Base-by-base conservation (phyloP, 1,284 basidiomycete genomes). In the Puccinia triticina region DNA sequence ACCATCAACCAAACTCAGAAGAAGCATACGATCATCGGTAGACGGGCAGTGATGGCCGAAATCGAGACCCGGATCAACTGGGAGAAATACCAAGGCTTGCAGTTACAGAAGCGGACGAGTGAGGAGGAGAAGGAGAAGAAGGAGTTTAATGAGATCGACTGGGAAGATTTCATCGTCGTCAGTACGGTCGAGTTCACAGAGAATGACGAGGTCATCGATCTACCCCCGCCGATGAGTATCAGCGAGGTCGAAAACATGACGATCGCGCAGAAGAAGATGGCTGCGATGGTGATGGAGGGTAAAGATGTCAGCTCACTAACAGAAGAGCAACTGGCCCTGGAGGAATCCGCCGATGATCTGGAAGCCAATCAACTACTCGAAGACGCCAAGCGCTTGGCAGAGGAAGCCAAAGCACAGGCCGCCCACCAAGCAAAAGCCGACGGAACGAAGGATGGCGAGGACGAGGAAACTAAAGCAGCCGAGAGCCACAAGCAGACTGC, bases 131-230 rank as follows among this genome's bases (percentile, higher is more conserved):
- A 93, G 73, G 93, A 95, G 86, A 89, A 91, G 88, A 90, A 91
- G 87, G 95, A 94, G 12, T 95, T 98, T 86, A 93, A 94, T 71
- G 94, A 96, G 86, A 98, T 99, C 86, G 97, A 99, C 87, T 99
- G 97, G 97, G 95, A 99, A 86, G 97, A 99, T 88, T 99, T 98
- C 88, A 94, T 96, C 76, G 94, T 98, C 83, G 97, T 98, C 23
- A 95, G 98, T 86, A 99, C 96, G 29, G 98, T 99, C 85, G 97
- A 99, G 87, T 97, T 99, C 86, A 99, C 97, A 14, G 91, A 92
- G 75, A 93, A 93, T 5, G 97, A 99, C 87, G 92, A 93, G 83
- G 85, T 87, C 64, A 92, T 95, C 40, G 95, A 98, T 86, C 89
- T 99, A 37, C 97, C 97, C 14, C 92, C 94, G 34, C 97, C 97